Evolutionary conservation across 1,284 basidiomycete species (phyloP).

Genomic region (Boletellus deceptivus): DNA sequence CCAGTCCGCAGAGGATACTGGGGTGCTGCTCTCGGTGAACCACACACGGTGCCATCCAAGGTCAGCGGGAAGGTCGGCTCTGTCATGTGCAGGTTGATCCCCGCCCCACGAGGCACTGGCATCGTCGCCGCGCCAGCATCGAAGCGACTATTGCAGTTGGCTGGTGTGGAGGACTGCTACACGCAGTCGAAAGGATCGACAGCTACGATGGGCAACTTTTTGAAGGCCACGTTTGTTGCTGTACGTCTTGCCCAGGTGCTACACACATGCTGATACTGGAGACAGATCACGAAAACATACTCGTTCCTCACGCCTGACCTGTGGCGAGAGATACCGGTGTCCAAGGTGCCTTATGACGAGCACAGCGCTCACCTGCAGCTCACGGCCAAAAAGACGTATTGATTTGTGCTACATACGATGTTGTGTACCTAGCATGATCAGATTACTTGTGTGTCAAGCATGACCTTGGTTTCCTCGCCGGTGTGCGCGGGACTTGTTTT

Average conservation of each 20-base stretch:
- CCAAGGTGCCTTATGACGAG: constrained; percentile 91
- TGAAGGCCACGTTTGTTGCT: constrained; percentile 97
- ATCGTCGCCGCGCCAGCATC: constrained; percentile 98
- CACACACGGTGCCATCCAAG: constrained; percentile 99
- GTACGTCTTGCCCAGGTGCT: constrained; percentile 42
- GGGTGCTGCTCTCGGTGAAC: constrained; percentile 98
- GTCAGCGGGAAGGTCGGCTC: constrained; percentile 98
- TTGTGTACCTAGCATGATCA: background rate
- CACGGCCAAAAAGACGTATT: constrained; percentile 78
- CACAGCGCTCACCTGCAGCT: constrained; percentile 89
- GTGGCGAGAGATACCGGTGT: constrained; percentile 92
- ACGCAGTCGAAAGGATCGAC: constrained; percentile 98
- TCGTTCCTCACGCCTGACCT: constrained; percentile 96
- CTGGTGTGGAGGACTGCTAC: constrained; percentile 95
- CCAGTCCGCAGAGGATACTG: constrained; percentile 99
- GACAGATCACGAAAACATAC: constrained; percentile 95
- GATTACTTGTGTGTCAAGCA: too few species aligned
- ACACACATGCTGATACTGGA: background rate
- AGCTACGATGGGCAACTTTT: constrained; percentile 99
- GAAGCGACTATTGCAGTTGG: constrained; percentile 96
- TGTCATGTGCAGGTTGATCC: constrained; percentile 99
- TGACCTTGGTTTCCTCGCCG: too few species aligned
- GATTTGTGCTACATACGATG: background rate
- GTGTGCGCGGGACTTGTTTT: too few species aligned
- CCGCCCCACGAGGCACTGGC: constrained; percentile 98